These are phyloP conservation scores for Nematocida homosporus DNA, from an alignment of 371 early-diverging fungal species.

Conservation along the genomic window DNA sequence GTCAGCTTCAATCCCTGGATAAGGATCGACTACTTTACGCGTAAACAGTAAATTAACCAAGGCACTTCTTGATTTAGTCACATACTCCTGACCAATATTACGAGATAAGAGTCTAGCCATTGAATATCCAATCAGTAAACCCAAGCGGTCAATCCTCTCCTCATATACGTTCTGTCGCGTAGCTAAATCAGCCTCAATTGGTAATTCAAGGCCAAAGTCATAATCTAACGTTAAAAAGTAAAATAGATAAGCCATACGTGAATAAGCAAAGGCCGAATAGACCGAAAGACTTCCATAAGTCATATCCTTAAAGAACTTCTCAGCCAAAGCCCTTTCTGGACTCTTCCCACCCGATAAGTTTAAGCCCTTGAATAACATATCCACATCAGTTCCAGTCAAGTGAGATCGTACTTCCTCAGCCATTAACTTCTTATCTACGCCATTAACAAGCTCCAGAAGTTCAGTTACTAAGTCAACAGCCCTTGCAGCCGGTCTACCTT, in stretches of 20 bases:
- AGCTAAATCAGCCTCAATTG: neutral
- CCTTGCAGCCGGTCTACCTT: neutral
- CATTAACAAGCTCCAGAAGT: neutral
- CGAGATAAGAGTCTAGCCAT: slow-evolving; percentile 20
- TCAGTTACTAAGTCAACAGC: slow-evolving; percentile 9
- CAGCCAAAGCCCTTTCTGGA: neutral
- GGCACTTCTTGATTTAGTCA: neutral
- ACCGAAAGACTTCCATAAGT: slow-evolving; percentile 14
- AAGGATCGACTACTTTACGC: slow-evolving; percentile 2
- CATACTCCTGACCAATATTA: slow-evolving; percentile 2
- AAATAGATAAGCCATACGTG: slow-evolving; percentile 23
- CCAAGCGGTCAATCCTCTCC: slow-evolving; percentile 2
- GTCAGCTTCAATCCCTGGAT: neutral
- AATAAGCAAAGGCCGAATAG: slow-evolving; percentile 39
- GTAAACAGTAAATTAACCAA: slow-evolving; percentile 28
- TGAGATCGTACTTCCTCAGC: neutral
- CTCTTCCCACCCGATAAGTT: neutral
- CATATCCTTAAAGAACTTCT: slow-evolving; percentile 2
- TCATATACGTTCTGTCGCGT: neutral
- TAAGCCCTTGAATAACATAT: slow-evolving; percentile 32
- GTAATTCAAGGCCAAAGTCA: neutral
- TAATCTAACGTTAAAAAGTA: slow-evolving; percentile 39
- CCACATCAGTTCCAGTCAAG: neutral
- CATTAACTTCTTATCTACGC: neutral
- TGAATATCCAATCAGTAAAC: slow-evolving; percentile 9